phyloP scores from a whole-genome alignment of 345 rosid species.

The Linum trigynum region DNA sequence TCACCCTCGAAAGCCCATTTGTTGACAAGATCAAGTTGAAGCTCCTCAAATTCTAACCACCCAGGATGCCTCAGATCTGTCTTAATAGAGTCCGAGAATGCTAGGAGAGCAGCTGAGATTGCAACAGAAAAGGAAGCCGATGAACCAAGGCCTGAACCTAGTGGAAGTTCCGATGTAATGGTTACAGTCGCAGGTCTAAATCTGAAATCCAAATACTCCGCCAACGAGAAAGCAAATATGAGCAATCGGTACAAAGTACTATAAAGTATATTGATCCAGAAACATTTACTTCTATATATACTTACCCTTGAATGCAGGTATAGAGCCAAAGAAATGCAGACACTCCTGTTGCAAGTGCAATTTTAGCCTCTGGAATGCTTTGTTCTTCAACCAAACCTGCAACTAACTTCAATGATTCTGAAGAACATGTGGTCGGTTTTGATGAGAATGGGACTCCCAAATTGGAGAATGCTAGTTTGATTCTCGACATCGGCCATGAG shows the following conservation, averaged over 20 bases:
- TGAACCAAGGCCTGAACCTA: constrained; percentile 90
- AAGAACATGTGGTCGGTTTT: constrained; percentile 49
- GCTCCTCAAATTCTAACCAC: constrained; percentile 47
- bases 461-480: constrained; percentile 46
- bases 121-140: constrained; percentile 84
- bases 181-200: constrained; percentile 64
- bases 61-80: constrained; percentile 31
- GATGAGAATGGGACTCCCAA: constrained; percentile 36
- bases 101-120: constrained; percentile 60
- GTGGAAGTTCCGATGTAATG: constrained; percentile 73
- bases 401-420: constrained; percentile 34
- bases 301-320: constrained; percentile 77
- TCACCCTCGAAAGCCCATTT: constrained; percentile 98
- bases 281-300: not conserved
- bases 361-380: constrained; percentile 54
- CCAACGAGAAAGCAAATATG: constrained; percentile 5
- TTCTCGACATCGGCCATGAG: constrained; percentile 62
- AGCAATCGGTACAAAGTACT: constrained; percentile 9
- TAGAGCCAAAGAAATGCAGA: constrained; percentile 82
- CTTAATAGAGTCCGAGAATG: constrained; percentile 35
- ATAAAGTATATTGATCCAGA: not conserved
- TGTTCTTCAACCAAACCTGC: constrained; percentile 60
- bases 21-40: constrained; percentile 59
- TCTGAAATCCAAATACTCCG: constrained; percentile 23
- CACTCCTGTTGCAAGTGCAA: constrained; percentile 63